Evolutionary conservation across 2,329 filamentous ascomycete species (phyloP).

Genomic region (Venturia asperata): DNA sequence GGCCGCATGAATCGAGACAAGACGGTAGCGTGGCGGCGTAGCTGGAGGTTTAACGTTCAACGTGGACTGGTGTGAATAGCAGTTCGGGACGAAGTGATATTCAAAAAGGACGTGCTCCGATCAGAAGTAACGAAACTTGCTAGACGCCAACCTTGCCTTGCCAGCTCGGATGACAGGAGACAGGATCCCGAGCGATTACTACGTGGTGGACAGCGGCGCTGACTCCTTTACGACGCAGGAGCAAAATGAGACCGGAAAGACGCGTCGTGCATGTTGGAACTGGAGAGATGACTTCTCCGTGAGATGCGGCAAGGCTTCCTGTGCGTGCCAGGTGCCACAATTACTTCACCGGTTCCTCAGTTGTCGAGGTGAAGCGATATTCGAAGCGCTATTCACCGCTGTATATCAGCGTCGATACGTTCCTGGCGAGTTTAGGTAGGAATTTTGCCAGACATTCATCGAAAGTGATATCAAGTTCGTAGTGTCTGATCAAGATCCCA

Average conservation of each 20-base stretch:
- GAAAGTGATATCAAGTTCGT: no score
- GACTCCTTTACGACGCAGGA: neutral
- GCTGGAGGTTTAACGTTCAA: no score
- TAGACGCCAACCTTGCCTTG: neutral
- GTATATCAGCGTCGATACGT: no score
- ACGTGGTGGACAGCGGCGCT: neutral
- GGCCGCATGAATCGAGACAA: neutral
- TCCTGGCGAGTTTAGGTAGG: no score
- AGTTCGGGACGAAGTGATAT: neutral
- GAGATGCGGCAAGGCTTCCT: no score
- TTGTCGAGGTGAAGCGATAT: neutral
- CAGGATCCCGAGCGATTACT: neutral
- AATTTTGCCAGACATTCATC: no score
- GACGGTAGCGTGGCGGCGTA: neutral
- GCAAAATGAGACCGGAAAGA: no score
- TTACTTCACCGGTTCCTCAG: neutral
- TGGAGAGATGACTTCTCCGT: neutral
- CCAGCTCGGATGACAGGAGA: neutral
- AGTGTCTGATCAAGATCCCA: no score
- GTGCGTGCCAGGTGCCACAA: no score
- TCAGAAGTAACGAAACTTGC: neutral
- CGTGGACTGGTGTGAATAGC: neutral
- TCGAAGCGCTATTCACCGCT: no score
- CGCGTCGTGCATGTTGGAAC: neutral
- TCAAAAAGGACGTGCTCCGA: neutral